Evolutionary conservation across 73 alveolate species (phyloP).

Genomic region (Paramecium tetraurelia): DNA sequence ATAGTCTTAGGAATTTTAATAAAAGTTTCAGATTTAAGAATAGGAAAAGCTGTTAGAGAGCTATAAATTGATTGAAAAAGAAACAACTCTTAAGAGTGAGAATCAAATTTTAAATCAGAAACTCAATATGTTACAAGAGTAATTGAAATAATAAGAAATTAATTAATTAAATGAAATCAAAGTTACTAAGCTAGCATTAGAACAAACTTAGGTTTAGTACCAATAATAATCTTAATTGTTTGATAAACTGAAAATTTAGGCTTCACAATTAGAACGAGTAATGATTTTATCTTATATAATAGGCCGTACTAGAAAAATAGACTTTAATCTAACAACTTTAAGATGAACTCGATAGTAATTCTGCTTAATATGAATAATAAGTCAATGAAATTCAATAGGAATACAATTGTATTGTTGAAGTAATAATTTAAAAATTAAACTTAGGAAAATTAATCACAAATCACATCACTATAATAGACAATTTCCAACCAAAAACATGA

Average conservation of each 20-base stretch:
- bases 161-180: neutral
- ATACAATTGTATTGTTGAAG: neutral
- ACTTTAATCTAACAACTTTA: neutral
- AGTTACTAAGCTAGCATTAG: neutral
- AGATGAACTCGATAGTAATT: neutral
- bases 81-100: neutral
- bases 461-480: neutral
- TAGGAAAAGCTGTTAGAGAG: neutral
- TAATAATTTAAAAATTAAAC: neutral
- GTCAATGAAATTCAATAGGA: neutral
- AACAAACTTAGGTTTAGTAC: neutral
- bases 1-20: neutral
- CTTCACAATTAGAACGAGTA: slow-evolving; percentile 7
- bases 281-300: neutral
- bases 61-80: neutral
- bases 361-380: neutral
- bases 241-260: neutral
- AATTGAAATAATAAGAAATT: neutral
- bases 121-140: neutral
- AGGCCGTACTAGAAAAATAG: neutral
- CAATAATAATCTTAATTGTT: neutral
- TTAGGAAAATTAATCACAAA: slow-evolving; percentile 1
- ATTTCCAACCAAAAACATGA: neutral
- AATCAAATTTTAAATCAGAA: neutral
- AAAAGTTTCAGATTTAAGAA: neutral